Percentiles rank a stretch among this genome's conserved stretches.
These are phyloP conservation scores for Onygenales sp. DNA, from an alignment of 2,329 filamentous ascomycete genomes.

Conservation along the genomic window DNA sequence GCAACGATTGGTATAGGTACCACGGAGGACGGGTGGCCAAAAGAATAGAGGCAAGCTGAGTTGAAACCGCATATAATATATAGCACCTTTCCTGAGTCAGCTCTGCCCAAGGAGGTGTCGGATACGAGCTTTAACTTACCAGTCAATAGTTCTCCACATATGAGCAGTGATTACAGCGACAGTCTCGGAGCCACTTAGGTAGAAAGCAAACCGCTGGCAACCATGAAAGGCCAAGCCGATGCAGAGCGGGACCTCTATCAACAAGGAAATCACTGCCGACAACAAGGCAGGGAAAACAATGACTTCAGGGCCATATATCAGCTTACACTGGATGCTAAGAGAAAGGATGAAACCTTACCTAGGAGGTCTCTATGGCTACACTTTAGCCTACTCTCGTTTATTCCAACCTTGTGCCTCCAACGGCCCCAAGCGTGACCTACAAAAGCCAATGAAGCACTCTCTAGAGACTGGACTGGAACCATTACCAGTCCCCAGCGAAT, in stretches of 20 bases:
- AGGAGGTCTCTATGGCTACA: conserved; percentile 23
- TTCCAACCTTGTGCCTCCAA: conserved; percentile 32
- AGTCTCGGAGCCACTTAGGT: conserved; percentile 46
- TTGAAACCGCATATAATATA: conserved; percentile 57
- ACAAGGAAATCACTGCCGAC: conserved; percentile 45
- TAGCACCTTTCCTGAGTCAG: conserved; percentile 45
- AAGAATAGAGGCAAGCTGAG: conserved; percentile 55
- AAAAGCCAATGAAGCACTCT: conserved; percentile 56
- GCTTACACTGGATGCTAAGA: conserved; percentile 5
- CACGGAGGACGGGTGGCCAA: conserved; percentile 55
- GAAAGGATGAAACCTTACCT: conserved; percentile 13
- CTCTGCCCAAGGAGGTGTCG: conserved; percentile 11
- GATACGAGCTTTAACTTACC: conserved; percentile 19
- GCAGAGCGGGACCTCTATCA: conserved; percentile 53
- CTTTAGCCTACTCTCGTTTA: conserved; percentile 18
- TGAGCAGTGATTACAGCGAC: conserved; percentile 53
- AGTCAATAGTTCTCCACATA: conserved; percentile 57
- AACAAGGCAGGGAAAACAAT: conserved; percentile 46
- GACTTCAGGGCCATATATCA: conserved; percentile 10
- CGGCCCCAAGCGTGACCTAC: conserved; percentile 58
- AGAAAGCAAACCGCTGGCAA: conserved; percentile 51
- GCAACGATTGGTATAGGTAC: conserved; percentile 60
- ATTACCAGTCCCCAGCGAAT: conserved; percentile 67
- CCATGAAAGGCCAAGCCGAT: conserved; percentile 54
- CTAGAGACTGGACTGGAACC: conserved; percentile 60